Conservation (phyloP, 2,329 filamentous ascomycete species). For the Botrytis squamosa region DNA sequence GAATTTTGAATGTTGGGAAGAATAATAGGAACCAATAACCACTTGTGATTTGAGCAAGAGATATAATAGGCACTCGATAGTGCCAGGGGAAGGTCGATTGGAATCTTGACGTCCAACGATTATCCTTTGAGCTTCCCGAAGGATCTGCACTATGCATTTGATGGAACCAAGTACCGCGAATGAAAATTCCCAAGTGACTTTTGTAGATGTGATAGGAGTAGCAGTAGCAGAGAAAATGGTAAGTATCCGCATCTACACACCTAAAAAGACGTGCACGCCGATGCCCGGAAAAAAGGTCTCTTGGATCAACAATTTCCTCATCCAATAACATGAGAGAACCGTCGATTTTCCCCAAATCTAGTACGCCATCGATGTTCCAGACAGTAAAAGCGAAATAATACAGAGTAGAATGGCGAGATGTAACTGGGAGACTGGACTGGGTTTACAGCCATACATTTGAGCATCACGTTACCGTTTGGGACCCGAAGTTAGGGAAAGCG, state of each 20-base stretch:
- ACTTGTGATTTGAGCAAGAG: background rate
- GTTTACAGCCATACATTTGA: slow-evolving; percentile 33
- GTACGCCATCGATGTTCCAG: slow-evolving; percentile 11
- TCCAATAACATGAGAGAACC: background rate
- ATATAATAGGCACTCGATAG: background rate
- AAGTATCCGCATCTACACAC: background rate
- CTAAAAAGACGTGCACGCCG: background rate
- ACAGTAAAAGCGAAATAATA: background rate
- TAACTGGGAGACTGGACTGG: slow-evolving; percentile 6
- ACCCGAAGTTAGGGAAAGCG: slow-evolving; percentile 29
- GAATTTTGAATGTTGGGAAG: background rate
- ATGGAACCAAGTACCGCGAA: slow-evolving; percentile 27
- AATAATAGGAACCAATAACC: background rate
- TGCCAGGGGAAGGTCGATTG: slow-evolving; percentile 4
- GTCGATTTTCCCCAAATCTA: background rate
- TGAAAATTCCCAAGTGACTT: slow-evolving; percentile 26
- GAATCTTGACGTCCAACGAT: slow-evolving; percentile 11
- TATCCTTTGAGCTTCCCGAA: slow-evolving; percentile 10
- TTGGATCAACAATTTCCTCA: background rate
- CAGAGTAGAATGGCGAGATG: background rate
- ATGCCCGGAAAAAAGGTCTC: background rate
- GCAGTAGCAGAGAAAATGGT: background rate
- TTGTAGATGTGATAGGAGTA: slow-evolving; percentile 30
- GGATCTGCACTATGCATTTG: slow-evolving; percentile 7
- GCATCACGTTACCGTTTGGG: slow-evolving; percentile 36